phyloP scores from a whole-genome alignment of 148 eudicot species.

The Persicaria tinctoria region DNA sequence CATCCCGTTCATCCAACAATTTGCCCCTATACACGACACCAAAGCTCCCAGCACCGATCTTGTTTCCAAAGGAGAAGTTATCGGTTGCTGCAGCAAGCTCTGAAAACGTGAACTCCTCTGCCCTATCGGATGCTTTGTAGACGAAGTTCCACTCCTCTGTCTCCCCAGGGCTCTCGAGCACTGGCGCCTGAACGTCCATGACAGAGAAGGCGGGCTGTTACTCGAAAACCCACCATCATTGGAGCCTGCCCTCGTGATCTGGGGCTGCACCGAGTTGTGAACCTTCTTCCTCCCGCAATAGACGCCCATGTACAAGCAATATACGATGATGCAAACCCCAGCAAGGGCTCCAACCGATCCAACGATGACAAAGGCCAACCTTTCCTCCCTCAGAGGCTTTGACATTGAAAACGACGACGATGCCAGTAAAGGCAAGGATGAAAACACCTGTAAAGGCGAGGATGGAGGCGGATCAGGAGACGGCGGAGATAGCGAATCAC shows the following conservation, averaged over 20 bases:
- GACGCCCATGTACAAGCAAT: slow-evolving; percentile 6
- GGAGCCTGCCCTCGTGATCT: slow-evolving; percentile 47
- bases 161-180: slow-evolving; percentile 4
- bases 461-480: neutral
- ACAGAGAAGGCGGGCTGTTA: neutral
- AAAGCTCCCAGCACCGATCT: slow-evolving; percentile 53
- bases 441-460: neutral
- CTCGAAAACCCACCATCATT: slow-evolving; percentile 14
- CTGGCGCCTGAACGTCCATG: neutral
- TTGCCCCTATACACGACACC: slow-evolving; percentile 43
- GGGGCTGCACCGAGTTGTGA: slow-evolving; percentile 91
- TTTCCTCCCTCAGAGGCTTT: neutral
- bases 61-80: slow-evolving; percentile 39
- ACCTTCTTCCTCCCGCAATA: slow-evolving; percentile 68
- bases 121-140: neutral
- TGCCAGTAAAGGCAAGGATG: neutral
- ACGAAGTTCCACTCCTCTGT: slow-evolving; percentile 1
- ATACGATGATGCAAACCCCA: neutral
- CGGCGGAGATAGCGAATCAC: neutral
- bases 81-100: slow-evolving; percentile 24
- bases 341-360: neutral
- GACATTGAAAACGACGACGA: neutral
- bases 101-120: neutral
- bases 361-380: neutral
- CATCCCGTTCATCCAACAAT: slow-evolving; percentile 40